These are phyloP conservation scores for Ascosphaera pollenicola DNA, from an alignment of 2,329 filamentous ascomycete species.

Conservation along the genomic window DNA sequence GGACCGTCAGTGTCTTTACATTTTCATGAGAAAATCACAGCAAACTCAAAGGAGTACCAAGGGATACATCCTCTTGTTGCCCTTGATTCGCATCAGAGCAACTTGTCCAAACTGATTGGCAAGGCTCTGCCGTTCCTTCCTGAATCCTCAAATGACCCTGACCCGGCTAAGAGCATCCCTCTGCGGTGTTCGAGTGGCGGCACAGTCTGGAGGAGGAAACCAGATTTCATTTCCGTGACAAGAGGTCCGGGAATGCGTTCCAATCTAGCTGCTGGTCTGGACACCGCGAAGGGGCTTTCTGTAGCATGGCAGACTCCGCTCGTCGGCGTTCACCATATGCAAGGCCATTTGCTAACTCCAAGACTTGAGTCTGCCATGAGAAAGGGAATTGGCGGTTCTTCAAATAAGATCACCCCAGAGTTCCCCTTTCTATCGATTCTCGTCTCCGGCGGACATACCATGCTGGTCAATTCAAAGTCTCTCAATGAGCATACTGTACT, in stretches of 20 bases:
- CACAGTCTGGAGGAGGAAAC: constrained; percentile 22
- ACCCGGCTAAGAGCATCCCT: background rate
- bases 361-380: constrained; percentile 46
- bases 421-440: constrained; percentile 82
- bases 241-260: constrained; percentile 74
- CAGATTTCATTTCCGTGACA: constrained; percentile 75
- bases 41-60: constrained; percentile 49
- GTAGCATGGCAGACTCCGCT: constrained; percentile 66
- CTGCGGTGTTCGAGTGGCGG: background rate
- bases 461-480: constrained; percentile 52
- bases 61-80: constrained; percentile 66
- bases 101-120: constrained; percentile 45
- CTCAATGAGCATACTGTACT: constrained; percentile 51
- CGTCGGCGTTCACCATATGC: constrained; percentile 88
- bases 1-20: constrained; percentile 32
- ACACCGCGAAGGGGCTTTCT: constrained; percentile 70
- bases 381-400: constrained; percentile 2
- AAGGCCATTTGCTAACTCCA: constrained; percentile 80
- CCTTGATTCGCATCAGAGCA: constrained; percentile 50
- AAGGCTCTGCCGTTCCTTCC: constrained; percentile 39
- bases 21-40: constrained; percentile 64
- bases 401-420: constrained; percentile 19
- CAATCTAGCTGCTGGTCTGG: constrained; percentile 55
- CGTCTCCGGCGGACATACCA: constrained; percentile 79
- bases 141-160: constrained; percentile 1